Conservation (phyloP, 139 green algal species). For the Auxenochlorella pyrenoidosa region DNA sequence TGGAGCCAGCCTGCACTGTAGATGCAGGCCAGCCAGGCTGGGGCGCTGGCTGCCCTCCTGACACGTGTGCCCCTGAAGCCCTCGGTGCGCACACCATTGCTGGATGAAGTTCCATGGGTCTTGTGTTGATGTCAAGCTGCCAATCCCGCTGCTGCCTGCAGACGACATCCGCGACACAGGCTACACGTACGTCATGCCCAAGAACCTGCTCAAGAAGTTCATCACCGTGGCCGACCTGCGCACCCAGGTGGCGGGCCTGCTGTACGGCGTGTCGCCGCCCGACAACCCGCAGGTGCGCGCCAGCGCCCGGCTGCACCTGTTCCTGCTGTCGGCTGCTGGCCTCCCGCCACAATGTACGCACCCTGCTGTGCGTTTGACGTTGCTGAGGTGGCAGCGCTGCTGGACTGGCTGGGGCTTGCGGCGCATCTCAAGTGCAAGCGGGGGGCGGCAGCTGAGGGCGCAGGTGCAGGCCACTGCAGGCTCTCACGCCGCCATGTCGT, state of each 20-base stretch:
- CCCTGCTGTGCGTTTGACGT: no score
- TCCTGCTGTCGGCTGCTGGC: no score
- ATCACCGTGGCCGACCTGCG: conserved; percentile 98
- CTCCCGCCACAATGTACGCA: no score
- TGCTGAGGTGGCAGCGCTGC: no score
- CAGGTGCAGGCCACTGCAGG: neutral
- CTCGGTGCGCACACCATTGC: neutral
- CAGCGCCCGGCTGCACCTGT: neutral
- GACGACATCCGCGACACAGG: conserved; percentile 95
- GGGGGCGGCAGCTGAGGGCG: no score
- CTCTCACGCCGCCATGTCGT: neutral
- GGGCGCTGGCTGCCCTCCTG: no score
- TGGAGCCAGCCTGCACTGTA: neutral
- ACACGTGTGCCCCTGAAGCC: neutral
- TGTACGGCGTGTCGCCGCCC: conserved; percentile 96
- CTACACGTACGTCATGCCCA: conserved; percentile 99
- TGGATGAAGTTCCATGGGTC: no score
- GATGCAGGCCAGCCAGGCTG: neutral
- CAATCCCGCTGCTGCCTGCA: neutral
- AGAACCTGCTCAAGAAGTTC: conserved; percentile 99
- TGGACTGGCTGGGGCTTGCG: neutral
- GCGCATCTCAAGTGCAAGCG: neutral
- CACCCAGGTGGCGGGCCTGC: conserved; percentile 92
- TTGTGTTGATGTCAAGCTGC: no score
- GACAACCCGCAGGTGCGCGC: conserved; percentile 90